These are phyloP conservation scores for Trametes pubescens DNA, from an alignment of 1,284 basidiomycete genomes.

Conservation along the genomic window DNA sequence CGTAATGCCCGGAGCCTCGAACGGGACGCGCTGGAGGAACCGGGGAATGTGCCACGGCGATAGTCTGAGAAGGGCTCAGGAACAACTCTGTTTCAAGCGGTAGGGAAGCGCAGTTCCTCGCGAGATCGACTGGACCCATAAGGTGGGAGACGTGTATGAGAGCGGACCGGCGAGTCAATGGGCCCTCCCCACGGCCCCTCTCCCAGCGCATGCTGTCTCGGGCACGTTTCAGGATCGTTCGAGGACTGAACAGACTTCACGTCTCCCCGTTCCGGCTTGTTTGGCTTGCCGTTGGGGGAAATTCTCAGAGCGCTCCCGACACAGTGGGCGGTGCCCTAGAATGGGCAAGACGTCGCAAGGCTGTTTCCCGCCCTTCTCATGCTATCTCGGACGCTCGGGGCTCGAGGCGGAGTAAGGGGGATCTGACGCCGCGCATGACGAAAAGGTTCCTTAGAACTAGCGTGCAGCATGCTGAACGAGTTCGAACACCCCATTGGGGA, in stretches of 20 bases:
- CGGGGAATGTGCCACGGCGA: slow-evolving; percentile 30
- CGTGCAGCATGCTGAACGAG: slow-evolving; percentile 31
- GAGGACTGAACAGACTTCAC: slow-evolving; percentile 35
- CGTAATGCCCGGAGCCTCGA: slow-evolving; percentile 35
- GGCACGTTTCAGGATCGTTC: slow-evolving; percentile 34
- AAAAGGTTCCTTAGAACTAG: slow-evolving; percentile 24
- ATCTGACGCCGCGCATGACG: slow-evolving; percentile 19
- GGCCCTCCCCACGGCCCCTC: slow-evolving; percentile 33
- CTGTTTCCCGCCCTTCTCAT: slow-evolving; percentile 24
- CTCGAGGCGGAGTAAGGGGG: slow-evolving; percentile 24
- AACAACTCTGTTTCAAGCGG: slow-evolving; percentile 40
- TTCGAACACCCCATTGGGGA: slow-evolving; percentile 16
- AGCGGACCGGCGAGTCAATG: slow-evolving; percentile 32
- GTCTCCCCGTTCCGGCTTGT: slow-evolving; percentile 35
- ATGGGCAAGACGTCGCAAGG: slow-evolving; percentile 34
- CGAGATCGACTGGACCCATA: slow-evolving; percentile 35
- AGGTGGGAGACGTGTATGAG: slow-evolving; percentile 33
- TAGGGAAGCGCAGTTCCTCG: slow-evolving; percentile 34
- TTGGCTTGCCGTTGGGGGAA: slow-evolving; percentile 34
- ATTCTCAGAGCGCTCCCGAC: slow-evolving; percentile 36
- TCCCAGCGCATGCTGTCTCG: slow-evolving; percentile 32
- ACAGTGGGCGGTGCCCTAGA: slow-evolving; percentile 27
- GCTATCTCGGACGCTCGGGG: slow-evolving; percentile 26
- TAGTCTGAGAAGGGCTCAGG: slow-evolving; percentile 34
- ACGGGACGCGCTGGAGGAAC: slow-evolving; percentile 17